phyloP scores from a whole-genome alignment of 192 early-diverging fungal genomes.

The Entomortierella beljakovae region DNA sequence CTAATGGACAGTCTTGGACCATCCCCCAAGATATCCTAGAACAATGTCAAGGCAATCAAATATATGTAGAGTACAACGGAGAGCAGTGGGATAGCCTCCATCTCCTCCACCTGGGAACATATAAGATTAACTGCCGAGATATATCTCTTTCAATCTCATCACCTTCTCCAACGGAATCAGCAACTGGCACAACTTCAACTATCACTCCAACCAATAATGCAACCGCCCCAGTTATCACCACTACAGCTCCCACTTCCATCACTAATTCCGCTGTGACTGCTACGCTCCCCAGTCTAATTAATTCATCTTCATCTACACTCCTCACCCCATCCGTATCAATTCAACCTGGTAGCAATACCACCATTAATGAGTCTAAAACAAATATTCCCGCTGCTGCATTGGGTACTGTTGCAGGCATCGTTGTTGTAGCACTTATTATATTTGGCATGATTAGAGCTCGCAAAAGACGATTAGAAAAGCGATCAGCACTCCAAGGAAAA shows the following conservation, averaged over 20 bases:
- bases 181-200: not conserved
- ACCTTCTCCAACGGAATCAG: not conserved
- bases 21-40: not conserved
- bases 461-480: not conserved
- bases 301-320: not conserved
- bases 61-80: slow-evolving; percentile 9
- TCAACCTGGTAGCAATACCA: not conserved
- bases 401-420: not conserved
- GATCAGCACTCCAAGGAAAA: not conserved
- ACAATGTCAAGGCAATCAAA: not conserved
- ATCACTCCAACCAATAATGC: not conserved
- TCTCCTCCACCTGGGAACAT: not conserved
- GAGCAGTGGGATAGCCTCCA: slow-evolving; percentile 1
- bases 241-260: not conserved
- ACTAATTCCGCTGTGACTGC: not conserved
- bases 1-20: slow-evolving; percentile 12
- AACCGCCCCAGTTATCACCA: not conserved
- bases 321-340: not conserved
- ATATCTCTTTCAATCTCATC: not conserved
- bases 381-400: not conserved
- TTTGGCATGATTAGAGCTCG: not conserved
- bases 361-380: not conserved
- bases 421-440: not conserved
- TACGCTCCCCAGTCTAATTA: too few species aligned
- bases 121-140: not conserved